Base-by-base conservation (phyloP, 2,329 filamentous ascomycete genomes). In the Chrysosporium queenslandicum region DNA sequence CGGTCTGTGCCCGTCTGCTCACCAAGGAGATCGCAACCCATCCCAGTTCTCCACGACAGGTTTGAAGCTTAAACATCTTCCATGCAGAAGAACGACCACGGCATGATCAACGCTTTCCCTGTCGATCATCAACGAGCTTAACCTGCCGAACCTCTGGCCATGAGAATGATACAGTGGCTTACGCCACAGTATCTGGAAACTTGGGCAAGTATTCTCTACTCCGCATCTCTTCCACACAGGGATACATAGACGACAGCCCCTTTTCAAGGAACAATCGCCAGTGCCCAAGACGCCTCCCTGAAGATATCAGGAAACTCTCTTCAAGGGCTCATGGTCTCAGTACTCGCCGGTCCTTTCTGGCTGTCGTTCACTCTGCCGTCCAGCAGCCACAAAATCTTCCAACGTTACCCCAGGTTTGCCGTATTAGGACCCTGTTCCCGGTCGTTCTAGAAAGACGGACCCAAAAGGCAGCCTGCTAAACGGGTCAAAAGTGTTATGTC, bases 401-500 rank as follows among this genome's bases (percentile, higher is more conserved):
- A 46, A 29, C 42, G 50, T 41, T 52, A 52, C 50, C 50, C 50
- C 50, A 47, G 42, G 50, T 52, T 52, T 41, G 18, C 16, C 8
- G 34, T 16, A 20, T 40, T 32, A 23, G 27, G 34, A 32, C 50
- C 50, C 50, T 46, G 42, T 30, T 42, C 50, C 50, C n/a, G 8
- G 50, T 41, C n/a, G 36, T 52, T 52, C 50, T 46, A 52, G 50
- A 52, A 46, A 27, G 25, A n/a, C 11, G 23, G 45, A 40, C 20
- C 32, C 32, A 29, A 52, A 40, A 21, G 43, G 16, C 8, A 30
- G 23, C 32, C 39, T 20, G 41, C 32, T 32, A 30, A 14, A 12
- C 7, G 23, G 30, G 30, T 23, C 41, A 8, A 30, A 18, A 37
- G 7, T 18, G 27, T 40, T 40, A 40, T 40, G 37, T 40, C 37